Conservation (phyloP, 73 alveolate genomes). For the Paramecium caudatum region DNA sequence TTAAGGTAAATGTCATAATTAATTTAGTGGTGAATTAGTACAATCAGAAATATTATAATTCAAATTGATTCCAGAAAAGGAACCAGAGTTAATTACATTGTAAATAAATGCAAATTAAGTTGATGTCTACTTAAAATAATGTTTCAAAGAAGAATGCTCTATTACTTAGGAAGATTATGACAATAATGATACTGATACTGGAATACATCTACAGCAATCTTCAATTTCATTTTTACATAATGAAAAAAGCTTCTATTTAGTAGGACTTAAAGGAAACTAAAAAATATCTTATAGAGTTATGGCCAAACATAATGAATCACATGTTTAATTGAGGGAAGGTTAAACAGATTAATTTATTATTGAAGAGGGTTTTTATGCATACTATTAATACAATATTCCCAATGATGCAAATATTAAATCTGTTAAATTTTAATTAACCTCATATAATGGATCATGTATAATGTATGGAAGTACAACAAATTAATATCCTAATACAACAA, state of each 20-base stretch:
- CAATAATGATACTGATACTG: constrained; percentile 28
- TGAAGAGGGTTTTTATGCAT: constrained; percentile 6
- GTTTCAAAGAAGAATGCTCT: neutral
- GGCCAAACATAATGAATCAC: constrained; percentile 31
- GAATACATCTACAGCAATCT: neutral
- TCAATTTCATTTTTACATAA: neutral
- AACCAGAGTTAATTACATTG: neutral
- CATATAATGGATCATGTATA: constrained; percentile 23
- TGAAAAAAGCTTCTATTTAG: constrained; percentile 7
- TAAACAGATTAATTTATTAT: neutral
- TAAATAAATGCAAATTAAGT: neutral
- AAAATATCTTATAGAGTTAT: neutral
- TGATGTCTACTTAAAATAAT: neutral
- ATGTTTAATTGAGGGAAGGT: constrained; percentile 39
- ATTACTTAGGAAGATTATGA: constrained; percentile 3
- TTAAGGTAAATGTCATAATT: neutral
- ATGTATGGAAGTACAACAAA: neutral
- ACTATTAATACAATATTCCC: constrained; percentile 6
- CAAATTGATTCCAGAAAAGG: neutral
- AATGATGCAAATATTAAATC: constrained; percentile 25
- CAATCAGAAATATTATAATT: neutral
- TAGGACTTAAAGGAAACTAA: neutral
- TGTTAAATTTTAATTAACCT: neutral
- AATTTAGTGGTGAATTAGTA: constrained; percentile 18
- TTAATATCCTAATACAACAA: neutral